Conservation (phyloP, 192 early-diverging fungal genomes). For the Blastocladiella britannica region DNA sequence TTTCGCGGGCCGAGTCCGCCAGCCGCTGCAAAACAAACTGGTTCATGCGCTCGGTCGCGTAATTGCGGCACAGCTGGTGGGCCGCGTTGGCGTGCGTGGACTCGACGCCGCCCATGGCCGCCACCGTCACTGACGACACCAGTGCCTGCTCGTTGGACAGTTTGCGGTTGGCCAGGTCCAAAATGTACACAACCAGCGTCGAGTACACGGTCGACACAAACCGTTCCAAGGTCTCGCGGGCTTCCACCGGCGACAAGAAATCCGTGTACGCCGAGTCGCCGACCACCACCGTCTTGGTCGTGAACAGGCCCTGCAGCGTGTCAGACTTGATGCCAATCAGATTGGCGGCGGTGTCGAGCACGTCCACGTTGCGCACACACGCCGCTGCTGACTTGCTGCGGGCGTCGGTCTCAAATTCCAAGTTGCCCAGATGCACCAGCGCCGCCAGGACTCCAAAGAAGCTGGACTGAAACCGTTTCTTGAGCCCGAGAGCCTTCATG, state of each 20-base stretch:
- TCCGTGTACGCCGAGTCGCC: conserved; percentile 63
- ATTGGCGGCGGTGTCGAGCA: conserved; percentile 49
- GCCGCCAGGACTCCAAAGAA: conserved; percentile 68
- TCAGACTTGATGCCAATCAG: conserved; percentile 56
- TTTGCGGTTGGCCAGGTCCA: conserved; percentile 62
- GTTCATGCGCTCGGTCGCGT: conserved; percentile 52
- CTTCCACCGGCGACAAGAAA: conserved; percentile 52
- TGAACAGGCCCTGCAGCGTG: conserved; percentile 51
- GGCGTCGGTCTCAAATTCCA: conserved; percentile 49
- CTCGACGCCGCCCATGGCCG: neutral
- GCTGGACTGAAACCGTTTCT: conserved; percentile 54
- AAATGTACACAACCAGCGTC: conserved; percentile 61
- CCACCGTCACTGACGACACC: conserved; percentile 38
- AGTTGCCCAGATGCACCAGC: conserved; percentile 69
- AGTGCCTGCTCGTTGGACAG: conserved; percentile 36
- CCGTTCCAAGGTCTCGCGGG: conserved; percentile 48
- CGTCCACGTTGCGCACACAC: conserved; percentile 50
- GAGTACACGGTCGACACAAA: conserved; percentile 60
- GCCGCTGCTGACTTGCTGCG: conserved; percentile 52
- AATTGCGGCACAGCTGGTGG: conserved; percentile 1
- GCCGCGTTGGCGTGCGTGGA: neutral
- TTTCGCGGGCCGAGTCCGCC: conserved; percentile 36
- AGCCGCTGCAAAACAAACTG: conserved; percentile 52
- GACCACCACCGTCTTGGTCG: conserved; percentile 64
- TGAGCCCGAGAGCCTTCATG: conserved; percentile 73